These are phyloP conservation scores for Trichothecium sympodiale DNA, from an alignment of 2,329 filamentous ascomycete species.

Conservation along the genomic window DNA sequence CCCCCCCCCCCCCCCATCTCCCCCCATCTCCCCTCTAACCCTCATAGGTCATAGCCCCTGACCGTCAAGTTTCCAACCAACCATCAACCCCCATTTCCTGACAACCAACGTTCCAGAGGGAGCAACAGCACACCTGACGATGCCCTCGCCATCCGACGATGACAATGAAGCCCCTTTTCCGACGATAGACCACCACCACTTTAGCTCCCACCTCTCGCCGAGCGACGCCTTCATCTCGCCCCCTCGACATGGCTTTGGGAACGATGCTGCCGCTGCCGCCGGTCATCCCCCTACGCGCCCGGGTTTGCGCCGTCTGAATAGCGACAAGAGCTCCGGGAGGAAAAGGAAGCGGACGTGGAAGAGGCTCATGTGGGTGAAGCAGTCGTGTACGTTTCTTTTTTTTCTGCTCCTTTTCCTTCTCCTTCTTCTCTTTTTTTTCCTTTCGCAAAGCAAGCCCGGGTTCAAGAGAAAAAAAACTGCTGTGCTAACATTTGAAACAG, in stretches of 20 bases:
- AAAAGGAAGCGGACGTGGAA: slow-evolving; percentile 72
- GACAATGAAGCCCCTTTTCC: slow-evolving; percentile 22
- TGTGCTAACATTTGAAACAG: no score
- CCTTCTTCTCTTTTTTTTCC: no score
- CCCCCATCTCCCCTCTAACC: no score
- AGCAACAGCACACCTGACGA: slow-evolving; percentile 5
- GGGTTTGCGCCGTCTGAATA: slow-evolving; percentile 32
- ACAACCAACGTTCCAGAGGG: neutral
- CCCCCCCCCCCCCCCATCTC: no score
- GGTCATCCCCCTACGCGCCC: slow-evolving; percentile 8
- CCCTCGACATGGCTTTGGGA: slow-evolving; percentile 38
- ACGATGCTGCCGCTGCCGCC: slow-evolving; percentile 20
- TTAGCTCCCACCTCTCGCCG: slow-evolving; percentile 57
- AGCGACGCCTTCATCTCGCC: slow-evolving; percentile 73
- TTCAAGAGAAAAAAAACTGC: no score
- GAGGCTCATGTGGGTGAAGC: slow-evolving; percentile 96
- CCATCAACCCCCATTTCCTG: neutral
- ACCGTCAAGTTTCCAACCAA: neutral
- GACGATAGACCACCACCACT: slow-evolving; percentile 17
- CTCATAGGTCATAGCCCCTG: neutral
- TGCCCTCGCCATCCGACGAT: slow-evolving; percentile 27
- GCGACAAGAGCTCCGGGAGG: slow-evolving; percentile 53
- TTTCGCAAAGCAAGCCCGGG: no score
- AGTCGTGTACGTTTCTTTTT: slow-evolving; percentile 68
- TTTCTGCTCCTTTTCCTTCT: neutral